Percentiles rank a stretch among this genome's conserved stretches.
These are phyloP conservation scores for Inonotus obliquus DNA, from an alignment of 1,284 basidiomycete species.

Conservation along the genomic window DNA sequence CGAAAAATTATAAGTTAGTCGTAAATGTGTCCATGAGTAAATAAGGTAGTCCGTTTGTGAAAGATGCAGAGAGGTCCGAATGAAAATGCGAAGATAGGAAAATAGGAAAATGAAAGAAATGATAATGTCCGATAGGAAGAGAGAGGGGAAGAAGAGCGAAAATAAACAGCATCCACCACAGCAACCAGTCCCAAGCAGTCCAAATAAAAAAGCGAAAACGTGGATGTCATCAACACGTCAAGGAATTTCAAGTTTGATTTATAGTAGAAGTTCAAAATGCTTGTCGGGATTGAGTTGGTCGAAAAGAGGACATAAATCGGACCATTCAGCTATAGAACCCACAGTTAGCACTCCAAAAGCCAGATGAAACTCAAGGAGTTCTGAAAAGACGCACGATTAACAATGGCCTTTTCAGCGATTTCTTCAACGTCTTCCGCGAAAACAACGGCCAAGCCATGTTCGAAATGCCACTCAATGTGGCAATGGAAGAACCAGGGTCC, in stretches of 20 bases:
- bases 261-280: neutral
- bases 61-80: neutral
- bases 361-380: neutral
- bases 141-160: neutral
- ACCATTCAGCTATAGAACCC: conserved; percentile 1
- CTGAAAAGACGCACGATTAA: conserved; percentile 21
- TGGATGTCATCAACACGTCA: neutral
- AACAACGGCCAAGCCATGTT: conserved; percentile 38
- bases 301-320: conserved; percentile 3
- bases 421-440: conserved; percentile 34
- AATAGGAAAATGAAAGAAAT: neutral
- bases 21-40: neutral
- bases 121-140: neutral
- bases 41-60: neutral
- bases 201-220: neutral
- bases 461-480: conserved; percentile 24
- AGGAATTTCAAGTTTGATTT: neutral
- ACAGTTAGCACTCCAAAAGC: neutral
- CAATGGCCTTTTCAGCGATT: conserved; percentile 21
- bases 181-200: neutral
- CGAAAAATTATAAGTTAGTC: neutral
- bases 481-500: conserved; percentile 23
- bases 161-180: neutral
- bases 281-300: conserved; percentile 4
- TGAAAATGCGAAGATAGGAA: neutral